Conservation (phyloP, 2,329 filamentous ascomycete species). For the Aspergillus awamori region DNA sequence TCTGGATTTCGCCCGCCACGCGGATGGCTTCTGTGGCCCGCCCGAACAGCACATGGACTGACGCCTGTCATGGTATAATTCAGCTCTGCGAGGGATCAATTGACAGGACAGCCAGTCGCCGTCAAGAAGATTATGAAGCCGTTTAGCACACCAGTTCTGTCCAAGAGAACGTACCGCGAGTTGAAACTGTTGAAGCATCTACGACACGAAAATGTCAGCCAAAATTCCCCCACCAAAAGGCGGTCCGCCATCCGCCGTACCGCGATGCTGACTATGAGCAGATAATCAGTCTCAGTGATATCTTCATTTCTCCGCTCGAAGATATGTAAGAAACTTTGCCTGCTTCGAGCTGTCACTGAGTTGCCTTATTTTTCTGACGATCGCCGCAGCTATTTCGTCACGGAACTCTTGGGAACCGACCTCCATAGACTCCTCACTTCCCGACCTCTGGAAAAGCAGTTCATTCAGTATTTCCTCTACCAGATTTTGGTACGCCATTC, state of each 20-base stretch:
- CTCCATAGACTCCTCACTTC: constrained; percentile 94
- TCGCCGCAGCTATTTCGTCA: constrained; percentile 83
- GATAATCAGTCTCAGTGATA: constrained; percentile 98
- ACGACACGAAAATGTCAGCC: constrained; percentile 86
- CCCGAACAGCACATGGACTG: constrained; percentile 14
- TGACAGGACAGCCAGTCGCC: constrained; percentile 93
- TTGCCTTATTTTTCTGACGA: constrained; percentile 11
- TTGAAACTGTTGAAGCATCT: constrained; percentile 96
- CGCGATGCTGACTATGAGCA: constrained; percentile 40
- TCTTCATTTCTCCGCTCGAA: constrained; percentile 98
- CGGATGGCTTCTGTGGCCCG: constrained; percentile 1
- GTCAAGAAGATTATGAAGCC: constrained; percentile 99
- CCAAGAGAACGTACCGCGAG: constrained; percentile 96
- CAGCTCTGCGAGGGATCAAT: constrained; percentile 95
- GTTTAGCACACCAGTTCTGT: constrained; percentile 97
- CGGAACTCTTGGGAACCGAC: constrained; percentile 94
- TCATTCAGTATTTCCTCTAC: constrained; percentile 99
- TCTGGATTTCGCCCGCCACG: constrained; percentile 15
- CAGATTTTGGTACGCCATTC: constrained; percentile 81
- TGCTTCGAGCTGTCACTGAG: not conserved
- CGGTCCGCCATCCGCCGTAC: not conserved
- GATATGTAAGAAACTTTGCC: constrained; percentile 73
- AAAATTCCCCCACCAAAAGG: not conserved
- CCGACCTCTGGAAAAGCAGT: constrained; percentile 95
- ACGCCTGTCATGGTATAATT: constrained; percentile 9